Conservation (phyloP, 2,329 filamentous ascomycete species). For the Arthrobotrys entomopaga region DNA sequence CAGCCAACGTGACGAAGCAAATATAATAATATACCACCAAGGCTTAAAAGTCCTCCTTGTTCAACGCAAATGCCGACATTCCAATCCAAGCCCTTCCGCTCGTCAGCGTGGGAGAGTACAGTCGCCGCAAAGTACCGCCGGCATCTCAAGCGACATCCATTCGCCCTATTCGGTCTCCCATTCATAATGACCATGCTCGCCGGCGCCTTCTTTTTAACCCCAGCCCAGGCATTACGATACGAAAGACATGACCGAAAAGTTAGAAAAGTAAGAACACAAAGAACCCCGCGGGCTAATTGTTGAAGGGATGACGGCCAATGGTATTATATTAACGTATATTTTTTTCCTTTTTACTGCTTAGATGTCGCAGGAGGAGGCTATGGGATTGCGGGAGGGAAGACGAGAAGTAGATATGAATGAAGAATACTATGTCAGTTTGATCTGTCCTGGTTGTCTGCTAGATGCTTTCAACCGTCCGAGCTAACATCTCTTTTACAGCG, state of each 20-base stretch:
- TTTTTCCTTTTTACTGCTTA: neutral
- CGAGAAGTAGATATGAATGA: conserved; percentile 82
- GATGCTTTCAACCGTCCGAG: neutral
- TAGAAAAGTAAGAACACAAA: conserved; percentile 66
- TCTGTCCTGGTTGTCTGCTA: no score
- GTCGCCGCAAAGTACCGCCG: conserved; percentile 81
- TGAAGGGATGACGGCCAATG: no score
- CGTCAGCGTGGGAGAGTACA: conserved; percentile 42
- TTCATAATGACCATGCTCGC: conserved; percentile 90
- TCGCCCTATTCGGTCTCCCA: conserved; percentile 90
- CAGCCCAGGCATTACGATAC: conserved; percentile 91
- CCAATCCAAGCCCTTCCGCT: conserved; percentile 44
- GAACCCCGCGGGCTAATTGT: neutral
- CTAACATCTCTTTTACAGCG: conserved; percentile 66
- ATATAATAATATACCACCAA: no score
- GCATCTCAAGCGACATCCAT: conserved; percentile 80
- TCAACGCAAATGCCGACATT: conserved; percentile 36
- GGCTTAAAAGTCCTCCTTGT: no score
- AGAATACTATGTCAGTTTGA: conserved; percentile 80
- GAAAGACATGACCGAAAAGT: conserved; percentile 93
- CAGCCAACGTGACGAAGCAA: no score
- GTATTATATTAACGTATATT: neutral
- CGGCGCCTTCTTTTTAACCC: conserved; percentile 92
- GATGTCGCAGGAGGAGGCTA: conserved; percentile 83
- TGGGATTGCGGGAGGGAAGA: conserved; percentile 77